Evolutionary conservation across 2,329 filamentous ascomycete genomes (phyloP).

Genomic region (Diaporthe batatas): DNA sequence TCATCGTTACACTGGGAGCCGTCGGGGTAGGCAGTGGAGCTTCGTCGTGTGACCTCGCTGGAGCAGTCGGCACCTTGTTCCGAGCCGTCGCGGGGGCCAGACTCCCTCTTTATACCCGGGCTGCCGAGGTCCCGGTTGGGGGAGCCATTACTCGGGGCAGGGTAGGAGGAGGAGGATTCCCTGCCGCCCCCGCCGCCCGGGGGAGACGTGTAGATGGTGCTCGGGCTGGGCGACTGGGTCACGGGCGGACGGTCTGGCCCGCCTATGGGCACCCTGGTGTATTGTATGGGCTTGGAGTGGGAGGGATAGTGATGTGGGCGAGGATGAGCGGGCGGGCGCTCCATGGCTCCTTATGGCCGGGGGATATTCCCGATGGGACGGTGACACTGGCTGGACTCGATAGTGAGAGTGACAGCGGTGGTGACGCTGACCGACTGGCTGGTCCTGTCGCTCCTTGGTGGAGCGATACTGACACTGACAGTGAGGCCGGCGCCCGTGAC

Average conservation of each 20-base stretch:
- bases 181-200: slow-evolving; percentile 14
- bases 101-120: slow-evolving; percentile 35
- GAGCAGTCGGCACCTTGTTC: slow-evolving; percentile 27
- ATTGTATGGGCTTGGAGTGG: slow-evolving; percentile 35
- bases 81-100: slow-evolving; percentile 24
- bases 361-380: slow-evolving; percentile 27
- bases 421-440: not conserved
- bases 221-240: slow-evolving; percentile 41
- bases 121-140: slow-evolving; percentile 34
- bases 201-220: slow-evolving; percentile 39
- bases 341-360: slow-evolving; percentile 32
- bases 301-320: slow-evolving; percentile 24
- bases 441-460: not conserved
- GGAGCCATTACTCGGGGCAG: slow-evolving; percentile 19
- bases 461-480: slow-evolving; percentile 9
- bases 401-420: not conserved
- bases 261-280: slow-evolving; percentile 41
- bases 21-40: slow-evolving; percentile 35
- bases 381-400: not conserved
- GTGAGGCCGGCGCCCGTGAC: not conserved
- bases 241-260: slow-evolving; percentile 41
- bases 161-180: slow-evolving; percentile 24
- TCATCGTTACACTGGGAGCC: slow-evolving; percentile 23
- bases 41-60: slow-evolving; percentile 33
- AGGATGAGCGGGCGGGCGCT: not conserved